These are phyloP conservation scores for Colletotrichum echinochloae DNA, from an alignment of 2,329 filamentous ascomycete species.

Conservation along the genomic window DNA sequence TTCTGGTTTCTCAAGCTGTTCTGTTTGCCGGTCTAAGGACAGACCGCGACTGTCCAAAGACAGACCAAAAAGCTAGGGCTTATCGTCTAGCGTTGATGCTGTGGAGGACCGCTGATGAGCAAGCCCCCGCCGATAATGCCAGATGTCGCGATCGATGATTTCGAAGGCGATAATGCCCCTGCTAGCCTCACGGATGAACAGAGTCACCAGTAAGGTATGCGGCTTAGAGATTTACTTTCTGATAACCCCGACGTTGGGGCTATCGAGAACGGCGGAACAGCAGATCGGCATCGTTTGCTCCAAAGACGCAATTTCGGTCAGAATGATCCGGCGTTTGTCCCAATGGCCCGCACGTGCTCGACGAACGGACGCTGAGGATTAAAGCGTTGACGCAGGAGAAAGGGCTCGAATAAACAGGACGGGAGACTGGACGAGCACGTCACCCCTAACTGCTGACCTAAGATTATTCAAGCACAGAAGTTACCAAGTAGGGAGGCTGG, in stretches of 20 bases:
- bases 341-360: slow-evolving; percentile 13
- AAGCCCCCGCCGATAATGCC: not conserved
- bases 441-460: slow-evolving; percentile 33
- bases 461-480: slow-evolving; percentile 3
- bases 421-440: slow-evolving; percentile 15
- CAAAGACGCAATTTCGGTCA: slow-evolving; percentile 6
- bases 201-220: slow-evolving; percentile 45
- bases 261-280: slow-evolving; percentile 50
- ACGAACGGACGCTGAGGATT: slow-evolving; percentile 4
- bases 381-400: not conserved
- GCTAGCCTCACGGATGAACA: slow-evolving; percentile 23
- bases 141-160: slow-evolving; percentile 2
- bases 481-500: no score
- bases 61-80: not conserved
- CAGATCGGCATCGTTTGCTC: slow-evolving; percentile 43
- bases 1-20: not conserved
- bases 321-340: not conserved
- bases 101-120: not conserved
- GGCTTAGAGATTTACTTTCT: slow-evolving; percentile 52
- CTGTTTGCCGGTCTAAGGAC: not conserved
- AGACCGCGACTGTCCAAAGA: not conserved
- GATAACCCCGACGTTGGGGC: slow-evolving; percentile 65
- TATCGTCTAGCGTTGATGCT: slow-evolving; percentile 8
- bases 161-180: not conserved
- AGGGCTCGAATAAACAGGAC: not conserved